Conservation (phyloP, 805 yeast species). For the Komagataella mondaviorum region DNA sequence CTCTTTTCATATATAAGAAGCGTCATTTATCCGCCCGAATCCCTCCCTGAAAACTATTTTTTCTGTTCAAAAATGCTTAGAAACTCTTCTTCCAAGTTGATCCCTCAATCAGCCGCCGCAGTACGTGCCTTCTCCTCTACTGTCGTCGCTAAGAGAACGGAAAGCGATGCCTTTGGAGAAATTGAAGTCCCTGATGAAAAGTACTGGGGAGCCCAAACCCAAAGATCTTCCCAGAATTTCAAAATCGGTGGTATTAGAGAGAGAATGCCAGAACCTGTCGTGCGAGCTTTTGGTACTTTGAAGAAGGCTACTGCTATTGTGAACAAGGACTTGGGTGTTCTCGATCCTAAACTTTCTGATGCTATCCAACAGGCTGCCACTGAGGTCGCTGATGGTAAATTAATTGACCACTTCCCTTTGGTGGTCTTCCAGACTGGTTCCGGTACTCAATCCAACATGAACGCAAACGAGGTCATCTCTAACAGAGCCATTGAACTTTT, state of each 20-base stretch:
- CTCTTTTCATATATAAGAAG: neutral
- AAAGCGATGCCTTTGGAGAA: conserved; percentile 94
- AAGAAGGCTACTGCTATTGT: conserved; percentile 93
- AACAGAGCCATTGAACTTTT: conserved; percentile 95
- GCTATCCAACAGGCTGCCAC: conserved; percentile 92
- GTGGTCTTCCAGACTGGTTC: conserved; percentile 99
- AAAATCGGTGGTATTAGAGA: conserved; percentile 91
- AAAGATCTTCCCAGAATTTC: conserved; percentile 85
- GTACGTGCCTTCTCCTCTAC: conserved; percentile 8
- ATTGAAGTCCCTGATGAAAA: conserved; percentile 76
- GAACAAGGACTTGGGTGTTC: conserved; percentile 65
- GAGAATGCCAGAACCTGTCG: conserved; percentile 81
- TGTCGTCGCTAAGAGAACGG: conserved; percentile 39
- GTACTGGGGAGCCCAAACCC: conserved; percentile 99
- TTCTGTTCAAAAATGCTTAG: neutral
- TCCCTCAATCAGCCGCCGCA: neutral
- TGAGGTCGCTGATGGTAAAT: conserved; percentile 86
- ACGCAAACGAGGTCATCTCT: conserved; percentile 96
- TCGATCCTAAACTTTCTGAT: conserved; percentile 70
- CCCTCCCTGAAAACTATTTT: neutral
- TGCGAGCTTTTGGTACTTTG: conserved; percentile 84
- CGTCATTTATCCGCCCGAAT: neutral
- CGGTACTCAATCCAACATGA: conserved; percentile 98
- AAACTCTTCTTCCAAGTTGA: neutral
- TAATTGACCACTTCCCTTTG: conserved; percentile 89